phyloP scores from a whole-genome alignment of 2,329 filamentous ascomycete genomes.

The Penicillium polonicum region DNA sequence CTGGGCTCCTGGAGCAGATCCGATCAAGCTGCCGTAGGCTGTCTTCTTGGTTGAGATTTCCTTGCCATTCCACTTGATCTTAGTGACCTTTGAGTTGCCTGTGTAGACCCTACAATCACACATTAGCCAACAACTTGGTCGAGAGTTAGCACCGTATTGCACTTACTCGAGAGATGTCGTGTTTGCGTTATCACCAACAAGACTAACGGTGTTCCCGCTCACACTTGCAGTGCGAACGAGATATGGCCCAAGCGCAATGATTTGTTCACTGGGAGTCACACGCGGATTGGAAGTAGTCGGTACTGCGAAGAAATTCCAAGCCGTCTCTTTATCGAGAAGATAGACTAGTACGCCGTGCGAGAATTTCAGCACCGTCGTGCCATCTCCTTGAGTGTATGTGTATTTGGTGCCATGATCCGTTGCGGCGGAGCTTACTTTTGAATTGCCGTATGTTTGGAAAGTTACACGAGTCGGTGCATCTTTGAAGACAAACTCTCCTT shows the following conservation, averaged over 20 bases:
- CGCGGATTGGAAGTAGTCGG: conserved; percentile 48
- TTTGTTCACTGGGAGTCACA: conserved; percentile 48
- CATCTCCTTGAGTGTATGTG: conserved; percentile 50
- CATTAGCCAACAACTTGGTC: not conserved
- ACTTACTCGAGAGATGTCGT: conserved; percentile 42
- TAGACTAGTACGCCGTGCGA: conserved; percentile 53
- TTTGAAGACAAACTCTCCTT: conserved; percentile 53
- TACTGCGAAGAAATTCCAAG: conserved; percentile 59
- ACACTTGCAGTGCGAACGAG: conserved; percentile 45
- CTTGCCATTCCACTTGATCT: conserved; percentile 50
- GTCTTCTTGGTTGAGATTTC: conserved; percentile 39
- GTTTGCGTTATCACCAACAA: conserved; percentile 45
- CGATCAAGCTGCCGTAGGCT: conserved; percentile 48
- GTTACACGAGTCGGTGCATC: conserved; percentile 32
- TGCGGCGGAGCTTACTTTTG: conserved; percentile 33
- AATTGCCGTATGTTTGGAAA: conserved; percentile 45
- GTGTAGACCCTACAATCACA: conserved; percentile 36
- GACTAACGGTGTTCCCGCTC: conserved; percentile 33
- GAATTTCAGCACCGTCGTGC: conserved; percentile 50
- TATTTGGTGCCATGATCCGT: conserved; percentile 37
- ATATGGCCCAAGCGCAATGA: conserved; percentile 48
- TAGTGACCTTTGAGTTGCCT: conserved; percentile 40
- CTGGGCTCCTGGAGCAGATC: conserved; percentile 41
- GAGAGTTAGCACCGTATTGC: too few species aligned
- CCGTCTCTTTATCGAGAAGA: conserved; percentile 54